phyloP scores from a whole-genome alignment of 169 alveolate species.

The Plasmodium fragile region DNA sequence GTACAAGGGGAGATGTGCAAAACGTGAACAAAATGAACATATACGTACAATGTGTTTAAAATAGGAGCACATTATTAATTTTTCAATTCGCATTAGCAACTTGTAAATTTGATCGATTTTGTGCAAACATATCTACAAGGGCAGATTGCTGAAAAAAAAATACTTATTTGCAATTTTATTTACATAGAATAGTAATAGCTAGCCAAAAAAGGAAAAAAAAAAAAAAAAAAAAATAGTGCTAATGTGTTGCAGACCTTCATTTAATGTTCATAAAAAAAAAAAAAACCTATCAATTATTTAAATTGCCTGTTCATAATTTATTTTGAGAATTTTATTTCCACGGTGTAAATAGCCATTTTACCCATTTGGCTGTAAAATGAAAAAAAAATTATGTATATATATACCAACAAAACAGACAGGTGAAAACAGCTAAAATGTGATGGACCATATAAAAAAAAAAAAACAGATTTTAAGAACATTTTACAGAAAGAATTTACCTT shows the following conservation, averaged over 20 bases:
- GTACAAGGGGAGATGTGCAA: not conserved
- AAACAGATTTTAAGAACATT: not conserved
- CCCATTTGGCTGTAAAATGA: not conserved
- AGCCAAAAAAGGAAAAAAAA: not conserved
- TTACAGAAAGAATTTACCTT: not conserved
- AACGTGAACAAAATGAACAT: not conserved
- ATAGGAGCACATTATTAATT: not conserved
- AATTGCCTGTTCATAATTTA: not conserved
- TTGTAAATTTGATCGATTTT: not conserved
- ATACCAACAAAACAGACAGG: not conserved
- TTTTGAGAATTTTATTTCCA: not conserved
- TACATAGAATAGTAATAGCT: not conserved
- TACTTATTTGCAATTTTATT: not conserved
- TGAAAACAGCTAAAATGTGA: not conserved
- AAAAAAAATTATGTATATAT: not conserved
- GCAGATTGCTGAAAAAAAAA: not conserved
- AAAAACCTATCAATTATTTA: not conserved
- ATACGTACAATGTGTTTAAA: not conserved
- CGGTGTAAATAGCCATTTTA: not conserved
- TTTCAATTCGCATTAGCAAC: not conserved
- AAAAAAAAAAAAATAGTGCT: not conserved
- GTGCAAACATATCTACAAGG: not conserved
- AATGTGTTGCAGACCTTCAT: not conserved
- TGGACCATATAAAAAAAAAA: not conserved
- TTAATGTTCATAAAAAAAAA: not conserved